phyloP scores from a whole-genome alignment of 768 basidiomycete species.

The Ephemerocybe angulata region DNA sequence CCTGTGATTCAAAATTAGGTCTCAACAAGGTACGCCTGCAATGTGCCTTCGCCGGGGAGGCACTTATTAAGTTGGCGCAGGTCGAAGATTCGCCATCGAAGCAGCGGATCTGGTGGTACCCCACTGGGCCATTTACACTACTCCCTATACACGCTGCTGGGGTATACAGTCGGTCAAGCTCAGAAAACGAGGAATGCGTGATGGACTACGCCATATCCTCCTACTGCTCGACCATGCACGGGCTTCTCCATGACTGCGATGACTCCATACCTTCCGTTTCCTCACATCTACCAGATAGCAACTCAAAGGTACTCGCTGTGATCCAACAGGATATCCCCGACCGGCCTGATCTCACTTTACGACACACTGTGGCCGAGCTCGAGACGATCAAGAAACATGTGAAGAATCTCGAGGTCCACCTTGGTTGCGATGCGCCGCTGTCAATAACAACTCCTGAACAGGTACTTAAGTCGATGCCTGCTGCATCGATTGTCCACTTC shows the following conservation, averaged over 20 bases:
- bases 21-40: no score
- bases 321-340: background rate
- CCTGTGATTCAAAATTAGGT: no score
- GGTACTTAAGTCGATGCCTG: background rate
- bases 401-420: no score
- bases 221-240: slow-evolving; percentile 11
- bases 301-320: background rate
- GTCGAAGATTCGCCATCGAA: no score
- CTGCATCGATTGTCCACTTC: slow-evolving; percentile 26
- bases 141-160: slow-evolving; percentile 34
- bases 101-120: slow-evolving; percentile 30
- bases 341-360: background rate
- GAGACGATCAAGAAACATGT: background rate
- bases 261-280: background rate
- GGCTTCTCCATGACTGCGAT: no score
- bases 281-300: background rate
- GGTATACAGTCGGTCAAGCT: slow-evolving; percentile 9
- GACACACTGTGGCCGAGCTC: background rate
- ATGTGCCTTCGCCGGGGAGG: no score
- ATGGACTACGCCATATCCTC: slow-evolving; percentile 17
- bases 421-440: no score
- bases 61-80: no score
- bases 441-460: no score
- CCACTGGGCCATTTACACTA: slow-evolving; percentile 23
- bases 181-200: background rate